phyloP scores from a whole-genome alignment of 2,329 filamentous ascomycete species.

The Pseudodiploospora longispora region DNA sequence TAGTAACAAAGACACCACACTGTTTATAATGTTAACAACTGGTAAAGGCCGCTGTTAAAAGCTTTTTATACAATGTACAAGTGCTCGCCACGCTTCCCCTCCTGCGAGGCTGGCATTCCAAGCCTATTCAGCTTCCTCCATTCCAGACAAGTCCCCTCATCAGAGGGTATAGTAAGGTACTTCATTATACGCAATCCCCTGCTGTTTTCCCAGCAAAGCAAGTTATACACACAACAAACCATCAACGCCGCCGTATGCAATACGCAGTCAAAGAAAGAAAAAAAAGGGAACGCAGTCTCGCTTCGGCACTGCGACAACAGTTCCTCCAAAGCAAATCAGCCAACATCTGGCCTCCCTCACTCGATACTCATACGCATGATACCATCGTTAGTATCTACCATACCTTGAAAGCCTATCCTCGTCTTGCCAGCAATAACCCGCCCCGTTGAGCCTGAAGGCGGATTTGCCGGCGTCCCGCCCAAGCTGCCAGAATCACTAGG shows the following conservation, averaged over 20 bases:
- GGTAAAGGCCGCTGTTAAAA: too few species aligned
- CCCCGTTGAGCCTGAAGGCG: constrained; percentile 28
- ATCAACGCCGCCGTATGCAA: too few species aligned
- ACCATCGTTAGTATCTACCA: constrained; percentile 92
- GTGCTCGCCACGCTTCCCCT: too few species aligned
- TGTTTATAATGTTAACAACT: too few species aligned
- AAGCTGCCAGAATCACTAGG: constrained; percentile 42
- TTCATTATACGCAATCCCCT: not conserved
- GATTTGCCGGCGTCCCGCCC: constrained; percentile 20
- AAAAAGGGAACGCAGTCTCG: not conserved
- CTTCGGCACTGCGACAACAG: not conserved
- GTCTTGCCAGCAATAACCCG: constrained; percentile 44
- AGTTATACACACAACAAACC: too few species aligned
- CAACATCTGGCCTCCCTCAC: constrained; percentile 28
- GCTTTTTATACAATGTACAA: too few species aligned
- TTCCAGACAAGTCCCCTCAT: too few species aligned
- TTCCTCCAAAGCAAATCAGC: not conserved
- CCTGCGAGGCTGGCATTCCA: too few species aligned
- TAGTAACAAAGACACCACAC: too few species aligned
- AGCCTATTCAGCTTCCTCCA: too few species aligned
- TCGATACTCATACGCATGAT: constrained; percentile 98
- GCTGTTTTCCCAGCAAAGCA: too few species aligned
- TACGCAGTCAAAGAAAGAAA: not conserved
- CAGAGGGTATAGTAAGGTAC: too few species aligned
- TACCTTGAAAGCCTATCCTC: constrained; percentile 76